Percentiles rank a stretch among this genome's conserved stretches.
Conservation (phyloP, 768 basidiomycete genomes). For the Boletus tylopilopsis region DNA sequence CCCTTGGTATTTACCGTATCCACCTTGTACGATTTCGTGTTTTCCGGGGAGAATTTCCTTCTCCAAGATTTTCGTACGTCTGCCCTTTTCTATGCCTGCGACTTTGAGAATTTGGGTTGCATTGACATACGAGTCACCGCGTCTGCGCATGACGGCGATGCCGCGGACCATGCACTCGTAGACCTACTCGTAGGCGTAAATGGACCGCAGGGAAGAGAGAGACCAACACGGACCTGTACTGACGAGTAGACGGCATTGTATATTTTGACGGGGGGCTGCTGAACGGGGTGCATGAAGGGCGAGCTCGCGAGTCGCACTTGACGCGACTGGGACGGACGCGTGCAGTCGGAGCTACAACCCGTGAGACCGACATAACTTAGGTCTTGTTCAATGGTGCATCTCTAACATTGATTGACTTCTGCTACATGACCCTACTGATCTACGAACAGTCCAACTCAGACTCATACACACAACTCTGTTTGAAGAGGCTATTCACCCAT, state of each 20-base stretch:
- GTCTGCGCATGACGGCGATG: constrained; percentile 96
- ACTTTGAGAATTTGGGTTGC: constrained; percentile 99
- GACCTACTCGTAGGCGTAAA: constrained; percentile 46
- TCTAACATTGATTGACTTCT: too few species aligned
- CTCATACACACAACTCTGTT: too few species aligned
- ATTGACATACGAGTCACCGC: constrained; percentile 94
- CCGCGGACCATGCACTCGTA: constrained; percentile 98
- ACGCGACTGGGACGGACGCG: constrained; percentile 31
- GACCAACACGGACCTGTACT: constrained; percentile 55
- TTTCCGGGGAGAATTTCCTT: constrained; percentile 94
- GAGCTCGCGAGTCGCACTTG: constrained; percentile 15
- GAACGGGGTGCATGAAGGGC: constrained; percentile 34
- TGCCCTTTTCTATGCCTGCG: constrained; percentile 95
- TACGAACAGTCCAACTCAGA: too few species aligned
- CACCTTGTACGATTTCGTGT: constrained; percentile 98
- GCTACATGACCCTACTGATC: too few species aligned
- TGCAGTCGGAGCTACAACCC: constrained; percentile 32
- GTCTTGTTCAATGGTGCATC: too few species aligned
- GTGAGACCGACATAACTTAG: too few species aligned
- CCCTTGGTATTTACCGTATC: constrained; percentile 98
- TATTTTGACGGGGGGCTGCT: constrained; percentile 65
- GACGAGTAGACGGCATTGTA: constrained; percentile 93
- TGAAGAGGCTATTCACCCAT: too few species aligned
- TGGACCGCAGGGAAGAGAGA: background rate
- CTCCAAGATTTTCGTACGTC: constrained; percentile 93